Evolutionary conservation across 306 rosid genomes (phyloP), one percentile per base, ranked within the genome.

Genomic region (Corylus americana): DNA sequence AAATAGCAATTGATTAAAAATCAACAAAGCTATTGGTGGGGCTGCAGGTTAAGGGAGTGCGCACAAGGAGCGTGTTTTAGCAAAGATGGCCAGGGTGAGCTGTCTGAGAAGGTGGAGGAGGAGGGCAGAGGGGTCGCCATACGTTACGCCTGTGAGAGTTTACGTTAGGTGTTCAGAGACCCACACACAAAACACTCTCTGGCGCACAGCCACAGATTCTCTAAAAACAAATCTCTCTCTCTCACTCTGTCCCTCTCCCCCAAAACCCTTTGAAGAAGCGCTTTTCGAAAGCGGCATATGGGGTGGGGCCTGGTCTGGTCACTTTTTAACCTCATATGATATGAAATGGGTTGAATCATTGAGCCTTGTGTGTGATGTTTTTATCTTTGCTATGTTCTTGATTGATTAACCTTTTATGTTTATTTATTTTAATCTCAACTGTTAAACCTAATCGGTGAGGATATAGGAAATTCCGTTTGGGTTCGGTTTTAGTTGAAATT

Each of bases 251-350:
- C 71, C 69, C 67, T 73, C 55, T 62, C 63, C 77, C 77, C 72
- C 37, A 29, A 71, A 81, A 74, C 45, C 63, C 71, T 86, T 88
- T 81, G 82, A 85, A 88, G 57, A 44, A 83, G 59, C 83, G 67
- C 88, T 87, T 87, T 84, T 50, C 70, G 81, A 75, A 49, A 77
- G 61, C 55, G 73, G 78, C 83, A 74, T 76, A 76, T 74, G 81
- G 55, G 66, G 57, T 74, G 83, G 90, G 85, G 25, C 78, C 82
- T 13, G 61, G 73, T 17, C n/a, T 45, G 58, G 79, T 9, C 69
- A 55, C 89, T 82, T 86, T 90, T 79, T 63, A 87, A 82, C 85
- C 80, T 79, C 92, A 83, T 91, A 79, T 74, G 92, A 85, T 75
- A 79, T 73, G 85, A 53, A 64, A 69, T 86, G 89, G 76, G 74